Evolutionary conservation across 345 rosid genomes (phyloP), one percentile per base, ranked within the genome.

Genomic region (Salix arbutifolia): DNA sequence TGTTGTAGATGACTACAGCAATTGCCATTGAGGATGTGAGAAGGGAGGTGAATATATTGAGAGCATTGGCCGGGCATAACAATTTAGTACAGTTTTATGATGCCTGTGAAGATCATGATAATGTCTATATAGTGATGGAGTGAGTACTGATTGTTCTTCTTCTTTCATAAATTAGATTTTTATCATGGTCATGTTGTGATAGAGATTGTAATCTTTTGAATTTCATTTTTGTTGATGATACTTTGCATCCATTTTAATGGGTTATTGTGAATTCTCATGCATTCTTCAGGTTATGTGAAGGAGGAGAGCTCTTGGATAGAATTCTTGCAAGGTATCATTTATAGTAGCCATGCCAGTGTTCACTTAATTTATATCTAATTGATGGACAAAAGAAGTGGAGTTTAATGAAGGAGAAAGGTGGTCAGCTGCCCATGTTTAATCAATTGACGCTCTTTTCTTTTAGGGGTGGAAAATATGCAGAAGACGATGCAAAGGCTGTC

Each of bases 231-330:
- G 9, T 60, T 1, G 33, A 17, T 68, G 17, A 18, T 56, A 6
- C 14, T 28, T 50, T 50, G 42, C 70, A 33, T 75, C 18, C 4
- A 42, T 69, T 53, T 2, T 44, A 30, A 44, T 64, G 48, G 19
- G 11, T 64, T 64, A 17, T 73, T 61, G 69, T 67, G 23, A 26
- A 67, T 23, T 64, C 28, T 73, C 28, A 52, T 73, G 73, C n/a
- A 69, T 66, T 68, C 75, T 71, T 73, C 86, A 96, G 99, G 87
- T 79, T 93, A 78, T 96, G 99, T 80, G 97, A 91, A 89, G 99
- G 99, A 72, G 99, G 99, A 64, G 99, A 96, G 84, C 98, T 96
- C 66, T 77, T 96, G 74, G 99, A 96, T 86, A 93, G 95, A 85
- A 96, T 96, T 82, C 98, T 96, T 79, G 86, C 98, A n/a, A 96